Evolutionary conservation across 2,329 filamentous ascomycete genomes (phyloP).

Genomic region (Didymella sp.): DNA sequence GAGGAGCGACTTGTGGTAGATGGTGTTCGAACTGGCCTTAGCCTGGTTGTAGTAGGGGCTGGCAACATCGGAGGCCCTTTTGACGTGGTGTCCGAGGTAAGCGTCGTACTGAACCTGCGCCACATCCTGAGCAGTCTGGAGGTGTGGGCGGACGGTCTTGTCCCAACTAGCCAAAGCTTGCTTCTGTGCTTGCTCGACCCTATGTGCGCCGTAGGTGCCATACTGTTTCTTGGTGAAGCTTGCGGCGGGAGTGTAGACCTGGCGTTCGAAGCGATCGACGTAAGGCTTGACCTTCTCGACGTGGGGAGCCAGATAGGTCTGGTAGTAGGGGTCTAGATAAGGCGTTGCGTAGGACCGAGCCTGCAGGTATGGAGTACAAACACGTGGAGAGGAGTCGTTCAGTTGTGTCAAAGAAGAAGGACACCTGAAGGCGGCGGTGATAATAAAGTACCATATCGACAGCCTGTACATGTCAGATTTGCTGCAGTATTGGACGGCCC

Average conservation of each 20-base stretch:
- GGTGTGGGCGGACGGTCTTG: conserved; percentile 75
- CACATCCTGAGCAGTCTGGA: conserved; percentile 69
- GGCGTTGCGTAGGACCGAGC: conserved; percentile 73
- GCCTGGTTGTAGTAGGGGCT: conserved; percentile 76
- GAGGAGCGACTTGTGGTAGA: conserved; percentile 74
- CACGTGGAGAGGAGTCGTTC: conserved; percentile 71
- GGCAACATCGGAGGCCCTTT: conserved; percentile 63
- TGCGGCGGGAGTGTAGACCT: conserved; percentile 72
- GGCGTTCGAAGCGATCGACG: conserved; percentile 61
- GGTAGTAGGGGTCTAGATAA: conserved; percentile 83
- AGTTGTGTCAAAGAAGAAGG: conserved; percentile 73
- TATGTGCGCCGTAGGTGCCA: conserved; percentile 75
- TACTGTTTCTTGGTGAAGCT: conserved; percentile 67
- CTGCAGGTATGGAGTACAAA: conserved; percentile 82
- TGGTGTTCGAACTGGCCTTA: conserved; percentile 67
- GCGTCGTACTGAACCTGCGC: conserved; percentile 72
- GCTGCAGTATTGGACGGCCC: not conserved
- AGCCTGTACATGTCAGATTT: conserved; percentile 57
- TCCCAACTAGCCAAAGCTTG: conserved; percentile 78
- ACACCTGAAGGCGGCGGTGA: conserved; percentile 83
- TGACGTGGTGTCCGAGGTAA: conserved; percentile 75
- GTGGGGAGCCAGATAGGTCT: conserved; percentile 82
- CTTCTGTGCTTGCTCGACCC: conserved; percentile 70
- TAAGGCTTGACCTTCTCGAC: conserved; percentile 80
- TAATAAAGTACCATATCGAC: conserved; percentile 82